phyloP scores from a whole-genome alignment of 2,329 filamentous ascomycete genomes.

The Hypoxylon sp. region DNA sequence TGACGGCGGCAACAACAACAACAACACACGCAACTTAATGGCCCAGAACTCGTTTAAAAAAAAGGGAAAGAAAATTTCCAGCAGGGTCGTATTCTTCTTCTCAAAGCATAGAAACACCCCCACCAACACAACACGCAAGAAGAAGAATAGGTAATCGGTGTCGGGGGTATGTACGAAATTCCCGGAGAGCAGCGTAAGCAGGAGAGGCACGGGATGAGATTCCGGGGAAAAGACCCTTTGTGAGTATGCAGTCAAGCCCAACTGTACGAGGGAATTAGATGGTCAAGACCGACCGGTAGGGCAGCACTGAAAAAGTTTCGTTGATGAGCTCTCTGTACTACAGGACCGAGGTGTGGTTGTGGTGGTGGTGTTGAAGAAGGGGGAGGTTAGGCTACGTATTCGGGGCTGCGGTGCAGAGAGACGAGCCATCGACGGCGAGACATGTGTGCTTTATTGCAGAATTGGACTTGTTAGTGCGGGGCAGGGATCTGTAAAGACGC shows the following conservation, averaged over 20 bases:
- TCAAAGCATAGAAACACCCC: slow-evolving; percentile 49
- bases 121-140: slow-evolving; percentile 34
- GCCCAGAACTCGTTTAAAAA: slow-evolving; percentile 46
- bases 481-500: slow-evolving; percentile 63
- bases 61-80: slow-evolving; percentile 35
- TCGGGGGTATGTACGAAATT: slow-evolving; percentile 49
- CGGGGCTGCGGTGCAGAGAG: slow-evolving; percentile 64
- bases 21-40: slow-evolving; percentile 34
- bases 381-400: slow-evolving; percentile 65
- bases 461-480: slow-evolving; percentile 65
- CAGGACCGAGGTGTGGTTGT: slow-evolving; percentile 56
- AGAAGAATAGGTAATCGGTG: slow-evolving; percentile 20
- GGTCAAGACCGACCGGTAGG: slow-evolving; percentile 54
- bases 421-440: slow-evolving; percentile 70
- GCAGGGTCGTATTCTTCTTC: slow-evolving; percentile 48
- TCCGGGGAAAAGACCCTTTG: slow-evolving; percentile 51
- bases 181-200: slow-evolving; percentile 45
- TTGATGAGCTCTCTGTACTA: slow-evolving; percentile 58
- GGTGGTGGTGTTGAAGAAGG: slow-evolving; percentile 58
- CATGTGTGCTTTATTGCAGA: slow-evolving; percentile 77
- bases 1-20: slow-evolving; percentile 35
- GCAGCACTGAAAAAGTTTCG: slow-evolving; percentile 52
- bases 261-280: slow-evolving; percentile 58
- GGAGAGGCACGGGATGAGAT: slow-evolving; percentile 51
- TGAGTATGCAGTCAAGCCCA: slow-evolving; percentile 70